phyloP scores from a whole-genome alignment of 768 basidiomycete species.

The Fomitopsis serialis region DNA sequence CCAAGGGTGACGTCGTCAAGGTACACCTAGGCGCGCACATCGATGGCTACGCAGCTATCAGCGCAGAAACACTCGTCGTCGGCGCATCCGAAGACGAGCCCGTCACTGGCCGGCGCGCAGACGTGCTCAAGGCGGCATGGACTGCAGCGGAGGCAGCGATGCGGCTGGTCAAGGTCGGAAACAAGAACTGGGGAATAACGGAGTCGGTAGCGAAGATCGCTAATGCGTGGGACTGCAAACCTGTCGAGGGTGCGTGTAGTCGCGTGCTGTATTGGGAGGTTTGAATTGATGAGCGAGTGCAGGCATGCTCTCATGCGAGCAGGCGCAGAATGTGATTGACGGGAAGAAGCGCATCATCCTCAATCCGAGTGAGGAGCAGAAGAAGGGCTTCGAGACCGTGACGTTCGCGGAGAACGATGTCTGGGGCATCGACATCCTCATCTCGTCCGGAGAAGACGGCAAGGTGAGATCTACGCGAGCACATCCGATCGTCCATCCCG shows the following conservation, averaged over 20 bases:
- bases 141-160: constrained; percentile 88
- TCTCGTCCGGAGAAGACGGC: constrained; percentile 85
- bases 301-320: constrained; percentile 96
- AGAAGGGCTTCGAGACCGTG: constrained; percentile 76
- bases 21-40: constrained; percentile 96
- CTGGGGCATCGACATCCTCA: constrained; percentile 88
- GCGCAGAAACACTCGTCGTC: constrained; percentile 89
- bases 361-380: constrained; percentile 80
- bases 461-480: constrained; percentile 53
- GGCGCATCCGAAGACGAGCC: constrained; percentile 71
- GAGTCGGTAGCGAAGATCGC: constrained; percentile 75
- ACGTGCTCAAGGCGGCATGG: constrained; percentile 92
- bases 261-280: not conserved
- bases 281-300: constrained; percentile 4
- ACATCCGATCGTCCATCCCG: not conserved
- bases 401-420: constrained; percentile 93
- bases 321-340: constrained; percentile 90
- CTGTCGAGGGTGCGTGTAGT: constrained; percentile 74
- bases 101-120: constrained; percentile 81
- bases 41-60: constrained; percentile 92
- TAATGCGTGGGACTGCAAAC: constrained; percentile 76
- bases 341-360: constrained; percentile 94
- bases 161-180: constrained; percentile 86
- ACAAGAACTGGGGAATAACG: constrained; percentile 94
- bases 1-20: constrained; percentile 91